phyloP scores from a whole-genome alignment of 2,329 filamentous ascomycete species.

The Pseudogymnoascus sp. region DNA sequence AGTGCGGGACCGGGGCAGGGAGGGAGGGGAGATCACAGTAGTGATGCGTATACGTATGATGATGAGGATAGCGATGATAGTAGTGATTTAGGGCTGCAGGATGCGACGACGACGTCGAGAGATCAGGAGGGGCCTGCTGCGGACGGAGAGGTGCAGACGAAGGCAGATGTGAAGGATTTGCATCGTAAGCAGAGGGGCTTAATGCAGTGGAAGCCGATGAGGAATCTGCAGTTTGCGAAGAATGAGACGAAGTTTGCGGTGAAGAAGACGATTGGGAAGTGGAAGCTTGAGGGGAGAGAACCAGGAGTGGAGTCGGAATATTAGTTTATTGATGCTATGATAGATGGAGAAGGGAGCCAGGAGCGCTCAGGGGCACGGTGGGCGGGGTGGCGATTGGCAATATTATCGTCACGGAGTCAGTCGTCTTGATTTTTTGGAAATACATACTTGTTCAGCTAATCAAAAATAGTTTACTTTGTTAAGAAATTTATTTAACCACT shows the following conservation, averaged over 20 bases:
- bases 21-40: neutral
- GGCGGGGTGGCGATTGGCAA: neutral
- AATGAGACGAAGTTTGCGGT: slow-evolving; percentile 76
- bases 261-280: slow-evolving; percentile 66
- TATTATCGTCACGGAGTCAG: neutral
- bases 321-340: neutral
- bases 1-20: neutral
- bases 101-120: slow-evolving; percentile 32
- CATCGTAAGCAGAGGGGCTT: slow-evolving; percentile 80
- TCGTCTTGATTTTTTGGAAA: neutral
- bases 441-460: neutral
- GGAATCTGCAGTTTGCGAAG: slow-evolving; percentile 81
- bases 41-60: slow-evolving; percentile 12
- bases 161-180: slow-evolving; percentile 47
- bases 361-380: neutral
- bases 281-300: slow-evolving; percentile 72
- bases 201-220: slow-evolving; percentile 92
- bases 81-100: slow-evolving; percentile 51
- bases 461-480: neutral
- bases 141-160: slow-evolving; percentile 8
- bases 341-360: neutral
- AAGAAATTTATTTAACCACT: neutral
- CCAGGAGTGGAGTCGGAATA: slow-evolving; percentile 44
- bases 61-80: slow-evolving; percentile 22
- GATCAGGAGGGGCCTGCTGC: neutral